phyloP scores from a whole-genome alignment of 228 moss, liverwort and hornwort species.

The Sphagnum magellanicum region DNA sequence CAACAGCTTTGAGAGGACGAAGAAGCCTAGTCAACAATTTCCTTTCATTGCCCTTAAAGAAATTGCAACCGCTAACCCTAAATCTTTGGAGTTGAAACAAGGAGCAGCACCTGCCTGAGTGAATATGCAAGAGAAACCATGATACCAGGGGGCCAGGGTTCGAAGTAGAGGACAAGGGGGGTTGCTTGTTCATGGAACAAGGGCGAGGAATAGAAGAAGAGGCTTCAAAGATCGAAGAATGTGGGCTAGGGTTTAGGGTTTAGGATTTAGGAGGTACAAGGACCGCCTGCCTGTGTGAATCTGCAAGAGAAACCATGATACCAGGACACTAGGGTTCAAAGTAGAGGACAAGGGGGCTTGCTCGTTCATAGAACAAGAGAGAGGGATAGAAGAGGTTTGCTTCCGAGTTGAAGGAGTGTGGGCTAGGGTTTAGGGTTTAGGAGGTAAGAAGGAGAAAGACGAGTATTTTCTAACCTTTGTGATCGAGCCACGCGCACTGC shows the following conservation, averaged over 20 bases:
- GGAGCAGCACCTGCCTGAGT: too few relatives aligned
- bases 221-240: neutral
- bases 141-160: neutral
- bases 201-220: too few relatives aligned
- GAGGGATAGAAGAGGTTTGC: neutral
- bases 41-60: too few relatives aligned
- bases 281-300: too few relatives aligned
- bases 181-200: neutral
- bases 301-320: neutral
- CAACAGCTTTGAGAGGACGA: too few relatives aligned
- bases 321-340: neutral
- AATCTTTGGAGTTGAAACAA: too few relatives aligned
- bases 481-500: conserved; percentile 43
- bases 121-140: neutral
- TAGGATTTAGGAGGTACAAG: too few relatives aligned
- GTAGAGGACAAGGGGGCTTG: neutral
- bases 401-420: neutral
- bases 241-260: neutral
- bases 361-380: conserved; percentile 1
- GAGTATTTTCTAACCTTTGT: conserved; percentile 27
- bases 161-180: neutral
- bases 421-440: too few relatives aligned
- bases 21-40: too few relatives aligned
- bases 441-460: too few relatives aligned
- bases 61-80: too few relatives aligned